Base-by-base conservation (phyloP, 1,284 basidiomycete genomes). In the Bjerkandera adusta region DNA sequence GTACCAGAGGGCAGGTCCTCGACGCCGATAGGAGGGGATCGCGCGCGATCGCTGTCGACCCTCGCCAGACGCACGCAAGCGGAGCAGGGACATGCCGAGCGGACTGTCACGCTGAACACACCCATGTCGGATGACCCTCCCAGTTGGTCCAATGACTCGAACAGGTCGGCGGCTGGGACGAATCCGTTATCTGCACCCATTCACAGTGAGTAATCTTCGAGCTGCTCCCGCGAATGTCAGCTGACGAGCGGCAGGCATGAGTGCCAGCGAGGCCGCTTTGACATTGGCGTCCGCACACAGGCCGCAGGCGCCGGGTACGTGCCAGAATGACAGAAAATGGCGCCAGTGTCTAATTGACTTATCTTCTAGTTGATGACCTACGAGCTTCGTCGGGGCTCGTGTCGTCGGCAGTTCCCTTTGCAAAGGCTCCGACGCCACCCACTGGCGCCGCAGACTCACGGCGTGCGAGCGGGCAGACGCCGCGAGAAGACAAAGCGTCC, bases 1-100 rank as follows among this genome's bases (percentile, higher is more conserved):
- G 76, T 89, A 7, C 85, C 82, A 1, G 76, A 76, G 55, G 73
- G 72, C 21, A 68, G 77, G 25, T 66, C 61, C 15, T 27, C 49
- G 3, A 71, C 72, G 1, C 72, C 72, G 6, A 53, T 66, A 36
- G 48, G 52, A 52, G 35, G 32, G 2, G 47, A 62, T 16, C 61
- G 63, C n/a, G 63, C 58, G 49, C 62, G 65, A n/a, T 57, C 61
- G 21, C 52, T 63, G 20, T 66, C 65, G 6, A 52, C 58, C 37
- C 43, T 37, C 5, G 20, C 27, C 6, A 43, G 40, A 18, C 41
- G 43, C 46, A 32, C 43, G 13, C 41, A 41, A 18, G 40, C 37
- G n/a, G 42, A 45, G 35, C 21, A 47, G 10, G 45, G 27, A n/a
- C 35, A 21, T 4, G 43, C 29, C 11, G 56, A 54, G n/a, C 51